Conservation (phyloP, 2,329 filamentous ascomycete species). For the Fusarium globosum region DNA sequence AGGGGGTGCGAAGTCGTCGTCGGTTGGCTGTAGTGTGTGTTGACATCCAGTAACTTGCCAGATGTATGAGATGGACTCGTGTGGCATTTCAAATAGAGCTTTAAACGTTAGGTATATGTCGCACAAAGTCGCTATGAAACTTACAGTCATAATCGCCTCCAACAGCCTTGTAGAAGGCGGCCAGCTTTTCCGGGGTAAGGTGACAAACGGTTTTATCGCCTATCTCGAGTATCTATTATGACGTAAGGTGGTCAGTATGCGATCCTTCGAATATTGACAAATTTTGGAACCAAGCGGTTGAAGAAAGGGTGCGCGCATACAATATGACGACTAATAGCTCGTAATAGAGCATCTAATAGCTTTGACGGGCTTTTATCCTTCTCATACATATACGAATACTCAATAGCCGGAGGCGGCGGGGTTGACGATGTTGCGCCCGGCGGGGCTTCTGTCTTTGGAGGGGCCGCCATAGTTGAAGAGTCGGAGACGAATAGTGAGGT, state of each 20-base stretch:
- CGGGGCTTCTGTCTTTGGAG: conserved; percentile 40
- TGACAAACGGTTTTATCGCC: conserved; percentile 65
- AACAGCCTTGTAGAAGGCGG: conserved; percentile 80
- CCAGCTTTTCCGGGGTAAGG: conserved; percentile 75
- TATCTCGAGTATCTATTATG: conserved; percentile 63
- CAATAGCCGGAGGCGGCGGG: conserved; percentile 45
- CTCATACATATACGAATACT: conserved; percentile 76
- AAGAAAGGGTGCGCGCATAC: conserved; percentile 60
- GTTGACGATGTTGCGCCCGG: conserved; percentile 36
- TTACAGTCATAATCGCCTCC: conserved; percentile 79
- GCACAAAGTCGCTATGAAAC: conserved; percentile 27
- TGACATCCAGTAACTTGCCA: conserved; percentile 93
- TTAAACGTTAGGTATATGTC: conserved; percentile 13
- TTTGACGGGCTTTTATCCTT: conserved; percentile 74
- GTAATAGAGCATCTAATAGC: conserved; percentile 73
- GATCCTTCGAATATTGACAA: background rate
- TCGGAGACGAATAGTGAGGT: background rate
- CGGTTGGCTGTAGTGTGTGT: conserved; percentile 83
- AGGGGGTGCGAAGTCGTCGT: conserved; percentile 78
- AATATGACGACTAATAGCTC: conserved; percentile 76
- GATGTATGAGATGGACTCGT: conserved; percentile 85
- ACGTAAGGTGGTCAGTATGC: conserved; percentile 30
- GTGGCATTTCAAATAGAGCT: conserved; percentile 81
- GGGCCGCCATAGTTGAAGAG: conserved; percentile 40
- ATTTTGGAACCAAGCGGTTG: background rate